Base-by-base conservation (phyloP, 2,329 filamentous ascomycete genomes). In the Endocalyx cinctus region DNA sequence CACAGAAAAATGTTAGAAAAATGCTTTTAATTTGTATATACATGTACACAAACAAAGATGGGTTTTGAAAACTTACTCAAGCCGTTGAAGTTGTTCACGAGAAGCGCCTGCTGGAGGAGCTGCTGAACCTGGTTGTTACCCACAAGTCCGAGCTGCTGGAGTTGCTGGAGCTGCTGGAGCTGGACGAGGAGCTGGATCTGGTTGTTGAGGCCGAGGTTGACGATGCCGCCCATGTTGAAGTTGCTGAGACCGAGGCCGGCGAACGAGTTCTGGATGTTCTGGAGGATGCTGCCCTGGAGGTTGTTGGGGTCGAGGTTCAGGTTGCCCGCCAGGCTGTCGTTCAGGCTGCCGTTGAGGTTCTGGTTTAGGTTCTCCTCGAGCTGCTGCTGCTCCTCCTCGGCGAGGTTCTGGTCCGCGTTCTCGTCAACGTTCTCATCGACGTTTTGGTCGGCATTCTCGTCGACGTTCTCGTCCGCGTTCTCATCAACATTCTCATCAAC, bases 111-210 rank as follows among this genome's bases (percentile, higher is more conserved):
- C 22, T 47, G 45, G 7, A 55, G 29, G 6, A 55, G 39, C 28
- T 49, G 47, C 17, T 46, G 39, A 27, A 52, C 36, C 16, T 42
- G 35, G 27, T 41, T 29, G 6, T 46, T 38, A 29, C 44, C 50
- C 40, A 55, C 38, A 17, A 52, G 27, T 11, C 50, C 52, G 17
- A 55, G 48, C 12, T 39, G 35, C 34, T 52, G 41, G 19, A 54
- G 47, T 23, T 55, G 52, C 8, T 38, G 34, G 13, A 54, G 37
- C 14, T 54, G 50, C 32, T 55, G 51, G 13, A 55, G 48, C 22
- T 54, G 52, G 23, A 50, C 45, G 15, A 55, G 40, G 5, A 55
- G 45, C 37, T 55, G 47, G 19, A 54, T 42, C 38, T 54, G 37
- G 38, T 47, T 42, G 23, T 22, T 27, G 13, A 52, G n/a, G n/a